Evolutionary conservation across 1,284 basidiomycete genomes (phyloP).

Genomic region (Wolfiporia cocos): DNA sequence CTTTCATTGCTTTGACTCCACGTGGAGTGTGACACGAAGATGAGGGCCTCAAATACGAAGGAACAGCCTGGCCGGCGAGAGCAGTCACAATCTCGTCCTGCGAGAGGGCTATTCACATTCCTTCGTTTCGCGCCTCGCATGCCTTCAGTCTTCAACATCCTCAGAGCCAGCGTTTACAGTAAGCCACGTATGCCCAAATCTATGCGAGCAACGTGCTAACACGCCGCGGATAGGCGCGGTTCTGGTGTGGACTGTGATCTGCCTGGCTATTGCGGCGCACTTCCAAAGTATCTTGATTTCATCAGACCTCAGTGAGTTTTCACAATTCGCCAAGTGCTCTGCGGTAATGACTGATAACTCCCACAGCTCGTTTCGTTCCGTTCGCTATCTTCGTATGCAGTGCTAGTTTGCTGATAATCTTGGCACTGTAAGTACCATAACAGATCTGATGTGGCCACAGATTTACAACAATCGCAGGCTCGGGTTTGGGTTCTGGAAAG

Average conservation of each 20-base stretch:
- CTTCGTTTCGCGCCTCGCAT: constrained; percentile 27
- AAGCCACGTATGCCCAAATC: constrained; percentile 14
- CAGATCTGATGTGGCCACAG: neutral
- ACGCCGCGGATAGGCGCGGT: constrained; percentile 46
- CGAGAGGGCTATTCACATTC: constrained; percentile 20
- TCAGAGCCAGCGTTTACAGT: constrained; percentile 62
- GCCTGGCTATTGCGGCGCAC: constrained; percentile 69
- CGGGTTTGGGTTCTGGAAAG: constrained; percentile 53
- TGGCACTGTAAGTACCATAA: constrained; percentile 48
- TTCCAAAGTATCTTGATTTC: constrained; percentile 63
- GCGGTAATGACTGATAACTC: constrained; percentile 7
- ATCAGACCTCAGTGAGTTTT: constrained; percentile 68
- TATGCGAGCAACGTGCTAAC: neutral
- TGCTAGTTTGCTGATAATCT: constrained; percentile 59
- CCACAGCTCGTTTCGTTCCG: constrained; percentile 73
- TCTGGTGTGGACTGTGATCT: constrained; percentile 66
- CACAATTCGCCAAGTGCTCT: neutral
- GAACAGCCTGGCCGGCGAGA: constrained; percentile 15
- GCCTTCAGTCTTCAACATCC: constrained; percentile 57
- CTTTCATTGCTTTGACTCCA: constrained; percentile 17
- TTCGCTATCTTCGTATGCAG: constrained; percentile 75
- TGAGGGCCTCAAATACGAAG: constrained; percentile 31
- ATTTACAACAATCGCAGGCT: constrained; percentile 34
- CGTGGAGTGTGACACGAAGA: constrained; percentile 18
- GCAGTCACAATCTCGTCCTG: constrained; percentile 23